A percentile compares a stretch with the other conserved stretches of the same genome.
Evolutionary conservation across 371 early-diverging fungal species (phyloP).

Genomic region (Cokeromyces recurvatus): DNA sequence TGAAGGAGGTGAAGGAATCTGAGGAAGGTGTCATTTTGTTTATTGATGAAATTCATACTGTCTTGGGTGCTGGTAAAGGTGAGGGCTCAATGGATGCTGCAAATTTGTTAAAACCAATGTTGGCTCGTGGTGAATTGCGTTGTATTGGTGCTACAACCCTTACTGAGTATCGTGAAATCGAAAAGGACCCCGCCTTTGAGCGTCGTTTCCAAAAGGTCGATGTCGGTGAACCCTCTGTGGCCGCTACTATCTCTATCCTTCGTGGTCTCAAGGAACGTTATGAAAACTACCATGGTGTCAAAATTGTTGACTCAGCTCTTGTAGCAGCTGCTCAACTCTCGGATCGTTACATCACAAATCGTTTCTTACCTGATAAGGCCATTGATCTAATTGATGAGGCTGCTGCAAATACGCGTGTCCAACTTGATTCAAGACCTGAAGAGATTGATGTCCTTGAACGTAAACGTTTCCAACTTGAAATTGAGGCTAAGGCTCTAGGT

Average conservation of each 20-base stretch:
- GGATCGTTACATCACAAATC: conserved; percentile 75
- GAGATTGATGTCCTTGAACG: conserved; percentile 92
- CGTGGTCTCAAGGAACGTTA: conserved; percentile 83
- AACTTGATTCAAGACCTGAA: conserved; percentile 95
- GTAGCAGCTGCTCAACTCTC: conserved; percentile 77
- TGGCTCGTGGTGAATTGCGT: conserved; percentile 80
- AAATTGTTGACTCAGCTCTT: conserved; percentile 76
- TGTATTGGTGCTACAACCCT: conserved; percentile 92
- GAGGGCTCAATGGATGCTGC: conserved; percentile 94
- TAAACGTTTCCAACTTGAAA: conserved; percentile 85
- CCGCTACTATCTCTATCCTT: conserved; percentile 80
- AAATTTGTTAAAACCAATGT: conserved; percentile 87
- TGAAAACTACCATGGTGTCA: conserved; percentile 85
- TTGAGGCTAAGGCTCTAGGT: conserved; percentile 89
- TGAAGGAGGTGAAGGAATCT: conserved; percentile 93
- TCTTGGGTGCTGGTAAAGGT: conserved; percentile 89
- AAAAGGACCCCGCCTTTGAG: conserved; percentile 89
- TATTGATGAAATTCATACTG: conserved; percentile 98
- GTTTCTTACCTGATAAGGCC: conserved; percentile 79
- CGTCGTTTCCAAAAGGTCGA: conserved; percentile 85
- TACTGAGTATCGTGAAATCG: conserved; percentile 79
- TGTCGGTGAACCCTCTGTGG: conserved; percentile 78
- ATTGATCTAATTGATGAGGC: conserved; percentile 93
- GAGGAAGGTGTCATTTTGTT: conserved; percentile 93
- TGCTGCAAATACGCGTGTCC: conserved; percentile 91